A percentile compares a stretch with the other conserved stretches of the same genome.
These are phyloP conservation scores for Solidago caesia DNA, from an alignment of 129 eudicot genomes.

Conservation along the genomic window DNA sequence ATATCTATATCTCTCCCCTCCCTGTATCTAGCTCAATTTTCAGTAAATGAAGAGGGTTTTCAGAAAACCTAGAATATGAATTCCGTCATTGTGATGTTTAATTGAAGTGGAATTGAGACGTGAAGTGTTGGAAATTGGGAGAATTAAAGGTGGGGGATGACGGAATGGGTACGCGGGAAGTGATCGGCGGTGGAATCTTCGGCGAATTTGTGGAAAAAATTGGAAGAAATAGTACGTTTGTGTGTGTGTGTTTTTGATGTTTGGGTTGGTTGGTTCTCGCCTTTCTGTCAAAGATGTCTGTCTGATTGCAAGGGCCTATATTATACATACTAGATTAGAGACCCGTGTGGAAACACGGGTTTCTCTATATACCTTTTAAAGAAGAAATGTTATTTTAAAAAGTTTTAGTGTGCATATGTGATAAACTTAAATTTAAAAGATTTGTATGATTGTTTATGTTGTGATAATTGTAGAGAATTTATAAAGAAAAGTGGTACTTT, in stretches of 20 bases:
- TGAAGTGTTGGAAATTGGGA: neutral
- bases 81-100: conserved; percentile 22
- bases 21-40: conserved; percentile 15
- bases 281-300: conserved; percentile 34
- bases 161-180: conserved; percentile 14
- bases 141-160: neutral
- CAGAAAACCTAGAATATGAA: conserved; percentile 36
- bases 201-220: conserved; percentile 13
- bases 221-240: neutral
- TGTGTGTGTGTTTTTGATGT: conserved; percentile 23
- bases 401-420: no score
- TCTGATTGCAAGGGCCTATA: neutral
- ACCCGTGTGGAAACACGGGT: no score
- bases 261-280: conserved; percentile 17
- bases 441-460: no score
- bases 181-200: conserved; percentile 37
- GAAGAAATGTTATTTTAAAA: no score
- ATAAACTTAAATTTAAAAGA: no score
- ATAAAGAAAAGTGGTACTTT: no score
- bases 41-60: conserved; percentile 31
- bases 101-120: conserved; percentile 11
- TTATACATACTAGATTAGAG: no score
- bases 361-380: no score
- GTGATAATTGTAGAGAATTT: no score
- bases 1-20: conserved; percentile 1